Base-by-base conservation (phyloP, 176 grass and related monocot genomes). In the Carex parvula region DNA sequence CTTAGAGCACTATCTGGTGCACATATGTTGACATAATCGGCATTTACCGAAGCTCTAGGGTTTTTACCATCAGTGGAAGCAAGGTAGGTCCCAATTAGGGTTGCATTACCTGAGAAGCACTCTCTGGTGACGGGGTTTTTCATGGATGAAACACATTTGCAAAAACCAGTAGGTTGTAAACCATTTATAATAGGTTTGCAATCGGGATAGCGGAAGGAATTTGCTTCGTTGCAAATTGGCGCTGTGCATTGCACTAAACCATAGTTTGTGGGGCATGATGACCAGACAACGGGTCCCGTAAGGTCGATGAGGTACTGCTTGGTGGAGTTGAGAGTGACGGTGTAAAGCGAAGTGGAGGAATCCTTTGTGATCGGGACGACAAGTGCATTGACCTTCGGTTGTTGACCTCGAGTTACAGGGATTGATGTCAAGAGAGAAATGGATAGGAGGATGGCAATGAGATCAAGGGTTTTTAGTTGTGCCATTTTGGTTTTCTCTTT, bases 61-160 rank as follows among this genome's bases (percentile, higher is more conserved):
- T 92, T 92, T 35, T 26, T 78, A 14, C 94, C 94, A 26, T 97
- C 73, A 61, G 90, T 97, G 60, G 90, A 64, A 84, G 87, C 88
- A 20, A 87, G 61, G 0, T 84, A 66, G 53, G 92, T 69, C 16
- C 16, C 2, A 6, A n/a, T 57, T 0, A 46, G 44, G 2, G 90
- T 87, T 16, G 84, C 16, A 78, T 93, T 86, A 13, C 22, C 79
- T 5, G 84, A 7, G 1, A 53, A 26, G 2, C 87, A 70, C 1
- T 17, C 67, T 20, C 70, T 60, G 22, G 83, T 77, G 22, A 94
- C 10, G 0, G 92, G 90, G 69, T 94, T 94, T 82, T 69, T 80
- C 0, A 83, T 64, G 82, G 82, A 84, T 0, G 88, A 77, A 16
- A 85, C 87, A 87, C 92, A 97, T 80, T 64, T 48, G 87, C 88